Base-by-base conservation (phyloP, 805 yeast species). In the Candida ponderosae region DNA sequence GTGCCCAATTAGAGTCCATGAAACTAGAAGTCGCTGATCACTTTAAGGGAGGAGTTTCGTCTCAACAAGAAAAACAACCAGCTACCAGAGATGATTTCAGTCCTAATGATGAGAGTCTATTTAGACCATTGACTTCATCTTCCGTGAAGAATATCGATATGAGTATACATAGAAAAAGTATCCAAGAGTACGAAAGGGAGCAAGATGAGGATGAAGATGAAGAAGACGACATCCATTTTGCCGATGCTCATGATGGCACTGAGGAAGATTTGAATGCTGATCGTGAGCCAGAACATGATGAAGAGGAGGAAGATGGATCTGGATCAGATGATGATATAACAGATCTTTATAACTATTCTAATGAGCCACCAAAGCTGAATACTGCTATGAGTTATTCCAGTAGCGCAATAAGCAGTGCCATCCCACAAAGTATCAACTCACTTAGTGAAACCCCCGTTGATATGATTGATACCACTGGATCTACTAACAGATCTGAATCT, bases 91-190 rank as follows among this genome's bases (percentile, higher is more conserved):
- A n/a, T n/a, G n/a, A n/a, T 21, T 21, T 21, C 19, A 29, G 6
- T 11, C 18, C 31, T 29, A 17, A 15, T 29, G 19, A 13, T 29
- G 11, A 29, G 19, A 15, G 14, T 24, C 3, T n/a, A 4, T 29
- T 16, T 13, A 17, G 19, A 18, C 32, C 32, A 17, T 6, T 13
- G 7, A 16, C 21, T 4, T 11, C 19, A 9, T 17, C 32, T 13
- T 24, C 28, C 11, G 28, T 24, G 9, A 14, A 19, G 14, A 51
- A 59, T 13, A 54, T 63, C 28, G 57, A 59, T 26, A 57, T 62
- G 29, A 51, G 55, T 16, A 54, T 58, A 0, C 66, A 60, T 36
- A 48, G 51, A 40, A 55, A 46, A 29, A 54, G 59, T 13, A 27
- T 43, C 13, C 18, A 31, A 10, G 60, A 59, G 21, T 50, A 47